Evolutionary conservation across 495 filamentous ascomycete genomes (phyloP).

Genomic region (Astrocystis sublimbata): DNA sequence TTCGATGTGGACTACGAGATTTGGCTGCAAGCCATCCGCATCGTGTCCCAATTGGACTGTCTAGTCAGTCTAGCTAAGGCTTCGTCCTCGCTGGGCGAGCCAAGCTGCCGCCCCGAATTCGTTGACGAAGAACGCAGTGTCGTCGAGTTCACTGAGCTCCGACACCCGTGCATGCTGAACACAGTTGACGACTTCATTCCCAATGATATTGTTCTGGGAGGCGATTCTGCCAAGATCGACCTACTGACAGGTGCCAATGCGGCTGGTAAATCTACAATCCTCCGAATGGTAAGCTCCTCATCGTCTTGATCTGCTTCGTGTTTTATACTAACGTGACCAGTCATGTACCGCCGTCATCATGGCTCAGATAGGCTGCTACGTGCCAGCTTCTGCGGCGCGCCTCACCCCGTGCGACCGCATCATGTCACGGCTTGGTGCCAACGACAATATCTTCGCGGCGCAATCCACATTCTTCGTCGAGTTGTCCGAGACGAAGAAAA

Average conservation of each 20-base stretch:
- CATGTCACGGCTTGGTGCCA: slow-evolving; percentile 97
- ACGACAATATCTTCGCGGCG: slow-evolving; percentile 98
- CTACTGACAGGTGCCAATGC: slow-evolving; percentile 96
- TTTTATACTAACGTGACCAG: slow-evolving; percentile 32
- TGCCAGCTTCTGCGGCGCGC: slow-evolving; percentile 80
- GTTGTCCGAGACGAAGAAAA: slow-evolving; percentile 97
- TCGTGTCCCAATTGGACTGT: slow-evolving; percentile 92
- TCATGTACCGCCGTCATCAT: slow-evolving; percentile 94
- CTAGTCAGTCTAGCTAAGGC: slow-evolving; percentile 89
- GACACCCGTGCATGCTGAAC: slow-evolving; percentile 90
- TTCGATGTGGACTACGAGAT: slow-evolving; percentile 84
- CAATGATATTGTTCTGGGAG: slow-evolving; percentile 89
- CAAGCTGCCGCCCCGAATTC: slow-evolving; percentile 85
- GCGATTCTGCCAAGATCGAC: slow-evolving; percentile 76
- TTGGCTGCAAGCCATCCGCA: slow-evolving; percentile 87
- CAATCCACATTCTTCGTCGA: slow-evolving; percentile 99
- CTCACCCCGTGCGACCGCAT: slow-evolving; percentile 94
- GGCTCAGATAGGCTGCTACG: slow-evolving; percentile 96
- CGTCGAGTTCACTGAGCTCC: slow-evolving; percentile 86
- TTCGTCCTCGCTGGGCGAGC: slow-evolving; percentile 77
- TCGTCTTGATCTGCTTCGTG: neutral
- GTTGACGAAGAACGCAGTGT: slow-evolving; percentile 81
- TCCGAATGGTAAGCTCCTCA: slow-evolving; percentile 77
- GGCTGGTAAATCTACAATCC: slow-evolving; percentile 96
- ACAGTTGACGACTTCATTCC: slow-evolving; percentile 94